Evolutionary conservation across 306 rosid species (phyloP), one percentile per base, ranked within the genome.

Genomic region (Dryas drummondii): DNA sequence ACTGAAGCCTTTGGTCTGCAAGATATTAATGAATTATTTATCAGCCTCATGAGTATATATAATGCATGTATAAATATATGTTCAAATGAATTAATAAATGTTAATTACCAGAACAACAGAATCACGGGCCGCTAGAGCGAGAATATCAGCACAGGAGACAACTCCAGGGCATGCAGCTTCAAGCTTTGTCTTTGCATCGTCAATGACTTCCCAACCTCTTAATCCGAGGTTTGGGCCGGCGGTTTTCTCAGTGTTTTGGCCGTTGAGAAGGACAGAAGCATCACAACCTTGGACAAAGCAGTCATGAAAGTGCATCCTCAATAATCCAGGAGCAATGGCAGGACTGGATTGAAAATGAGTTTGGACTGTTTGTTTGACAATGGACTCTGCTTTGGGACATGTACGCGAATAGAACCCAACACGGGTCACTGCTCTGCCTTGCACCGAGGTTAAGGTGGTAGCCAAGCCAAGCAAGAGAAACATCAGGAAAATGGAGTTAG

Each of bases 121-220:
- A 70, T 77, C 81, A 7, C 81, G 81, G 1, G 81, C 76, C n/a
- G 81, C 71, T 0, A 77, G 70, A 4, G 81, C 76, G 6, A 77
- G 70, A 70, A 77, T 70, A 63, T 77, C 81, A 0, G 81, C 81
- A 55, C 81, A 77, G 12, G 81, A 77, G 7, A 77, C 76, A 4
- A 69, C 65, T 3, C 81, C 71, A 15, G 81, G 81, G 46, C 81
- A 77, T 4, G 71, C 70, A 22, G 76, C 76, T 61, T 77, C 81
- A 41, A 77, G 76, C 53, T 59, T 41, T 10, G 70, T 50, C 75
- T 77, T 77, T 12, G 81, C 81, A 5, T 70, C 81, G 64, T 70
- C 65, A 15, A 77, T 77, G 46, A 70, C 81, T n/a, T 70, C 75
- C 45, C 56, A 77, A 49, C 81, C 81, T 6, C 46, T 53, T 26